Conservation (phyloP, 495 filamentous ascomycete genomes). For the Barbatosphaeria neglecta region DNA sequence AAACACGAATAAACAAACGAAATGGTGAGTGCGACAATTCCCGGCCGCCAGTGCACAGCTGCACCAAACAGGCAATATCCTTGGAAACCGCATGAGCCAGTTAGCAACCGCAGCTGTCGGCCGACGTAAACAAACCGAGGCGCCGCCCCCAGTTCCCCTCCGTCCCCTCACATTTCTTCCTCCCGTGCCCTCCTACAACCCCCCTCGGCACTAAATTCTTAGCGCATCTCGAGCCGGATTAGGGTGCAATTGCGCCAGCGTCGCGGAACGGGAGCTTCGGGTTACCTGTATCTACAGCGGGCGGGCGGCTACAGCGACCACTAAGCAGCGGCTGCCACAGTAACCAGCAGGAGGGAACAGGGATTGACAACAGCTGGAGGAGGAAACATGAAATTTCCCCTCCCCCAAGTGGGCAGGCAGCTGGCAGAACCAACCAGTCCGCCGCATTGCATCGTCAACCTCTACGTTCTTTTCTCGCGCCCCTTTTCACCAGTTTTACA, state of each 20-base stretch:
- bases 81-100: not conserved
- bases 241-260: not conserved
- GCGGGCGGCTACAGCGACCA: not conserved
- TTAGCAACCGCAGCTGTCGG: not conserved
- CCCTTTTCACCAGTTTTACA: no score
- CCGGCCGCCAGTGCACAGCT: not conserved
- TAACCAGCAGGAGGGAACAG: not conserved
- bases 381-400: not conserved
- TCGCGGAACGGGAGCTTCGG: not conserved
- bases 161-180: not conserved
- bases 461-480: not conserved
- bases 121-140: not conserved
- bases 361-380: no score
- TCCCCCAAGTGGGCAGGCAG: not conserved
- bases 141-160: not conserved
- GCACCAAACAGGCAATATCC: not conserved
- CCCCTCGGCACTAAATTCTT: conserved; percentile 1
- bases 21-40: not conserved
- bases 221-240: not conserved
- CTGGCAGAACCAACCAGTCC: not conserved
- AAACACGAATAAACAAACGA: not conserved
- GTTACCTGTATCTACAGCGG: not conserved
- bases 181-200: not conserved
- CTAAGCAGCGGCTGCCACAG: not conserved
- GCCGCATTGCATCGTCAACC: not conserved